These are phyloP conservation scores for Scedosporium boydii DNA, from an alignment of 2,329 filamentous ascomycete species.

Conservation along the genomic window DNA sequence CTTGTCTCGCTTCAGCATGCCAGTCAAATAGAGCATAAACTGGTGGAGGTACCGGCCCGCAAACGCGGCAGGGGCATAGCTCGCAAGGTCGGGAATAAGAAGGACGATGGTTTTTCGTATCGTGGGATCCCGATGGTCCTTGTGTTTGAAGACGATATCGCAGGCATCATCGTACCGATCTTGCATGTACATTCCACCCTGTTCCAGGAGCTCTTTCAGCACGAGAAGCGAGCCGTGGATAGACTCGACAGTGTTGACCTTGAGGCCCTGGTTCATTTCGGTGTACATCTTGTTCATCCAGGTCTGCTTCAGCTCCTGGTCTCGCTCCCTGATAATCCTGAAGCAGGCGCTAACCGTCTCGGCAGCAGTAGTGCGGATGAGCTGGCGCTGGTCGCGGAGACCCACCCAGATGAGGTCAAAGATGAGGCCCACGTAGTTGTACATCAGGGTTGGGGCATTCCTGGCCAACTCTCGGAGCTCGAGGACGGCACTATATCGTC, in stretches of 20 bases:
- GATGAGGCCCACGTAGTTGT: slow-evolving; percentile 88
- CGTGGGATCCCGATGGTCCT: slow-evolving; percentile 81
- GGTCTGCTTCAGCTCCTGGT: slow-evolving; percentile 73
- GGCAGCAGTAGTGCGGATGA: slow-evolving; percentile 85
- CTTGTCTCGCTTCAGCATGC: slow-evolving; percentile 89
- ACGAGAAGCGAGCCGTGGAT: slow-evolving; percentile 92
- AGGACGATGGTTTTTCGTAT: slow-evolving; percentile 85
- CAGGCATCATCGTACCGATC: slow-evolving; percentile 86
- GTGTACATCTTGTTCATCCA: slow-evolving; percentile 90
- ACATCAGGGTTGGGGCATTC: slow-evolving; percentile 91
- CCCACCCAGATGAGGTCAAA: slow-evolving; percentile 96
- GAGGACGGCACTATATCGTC: slow-evolving; percentile 86
- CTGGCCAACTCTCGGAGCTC: slow-evolving; percentile 83
- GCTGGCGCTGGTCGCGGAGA: slow-evolving; percentile 76
- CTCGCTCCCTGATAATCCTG: slow-evolving; percentile 87
- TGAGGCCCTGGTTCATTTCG: slow-evolving; percentile 72
- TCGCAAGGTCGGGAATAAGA: slow-evolving; percentile 85
- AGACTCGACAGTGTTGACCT: slow-evolving; percentile 71
- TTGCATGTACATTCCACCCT: slow-evolving; percentile 99
- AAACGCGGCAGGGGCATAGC: slow-evolving; percentile 87
- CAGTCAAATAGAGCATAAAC: slow-evolving; percentile 93
- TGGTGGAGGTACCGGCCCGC: slow-evolving; percentile 79
- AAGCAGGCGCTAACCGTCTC: slow-evolving; percentile 94
- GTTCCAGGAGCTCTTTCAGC: slow-evolving; percentile 83
- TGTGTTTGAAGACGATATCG: slow-evolving; percentile 84